These are phyloP conservation scores for Pulveroboletus sp. DNA, from an alignment of 768 basidiomycete species.

Conservation along the genomic window DNA sequence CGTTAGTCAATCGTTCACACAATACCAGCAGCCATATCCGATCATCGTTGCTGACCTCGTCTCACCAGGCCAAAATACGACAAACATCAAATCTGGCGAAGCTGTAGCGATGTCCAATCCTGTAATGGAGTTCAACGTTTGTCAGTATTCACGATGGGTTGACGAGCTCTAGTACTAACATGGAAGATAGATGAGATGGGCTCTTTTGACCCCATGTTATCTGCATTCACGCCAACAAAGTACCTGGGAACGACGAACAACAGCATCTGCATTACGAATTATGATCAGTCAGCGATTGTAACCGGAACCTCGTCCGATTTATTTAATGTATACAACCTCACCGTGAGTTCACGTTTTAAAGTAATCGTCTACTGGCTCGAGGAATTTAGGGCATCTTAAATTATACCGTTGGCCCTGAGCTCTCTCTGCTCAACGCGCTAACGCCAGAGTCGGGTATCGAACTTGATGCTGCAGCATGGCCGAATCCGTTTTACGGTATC, in stretches of 20 bases:
- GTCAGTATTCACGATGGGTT: constrained; percentile 12
- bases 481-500: constrained; percentile 37
- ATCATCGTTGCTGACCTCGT: constrained; percentile 30
- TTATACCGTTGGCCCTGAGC: constrained; percentile 7
- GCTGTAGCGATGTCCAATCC: constrained; percentile 29
- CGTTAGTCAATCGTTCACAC: constrained; percentile 29
- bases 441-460: constrained; percentile 24
- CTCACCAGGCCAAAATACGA: constrained; percentile 24
- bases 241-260: constrained; percentile 39
- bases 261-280: constrained; percentile 31
- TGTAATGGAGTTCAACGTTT: constrained; percentile 35
- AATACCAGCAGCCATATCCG: constrained; percentile 37
- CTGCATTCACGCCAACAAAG: constrained; percentile 43
- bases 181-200: constrained; percentile 34
- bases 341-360: constrained; percentile 12
- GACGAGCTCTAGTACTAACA: background rate
- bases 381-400: constrained; percentile 1
- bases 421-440: constrained; percentile 15
- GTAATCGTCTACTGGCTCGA: background rate
- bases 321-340: constrained; percentile 30
- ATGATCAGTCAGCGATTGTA: constrained; percentile 34
- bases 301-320: constrained; percentile 39
- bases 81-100: constrained; percentile 18
- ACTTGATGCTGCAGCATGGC: constrained; percentile 30
- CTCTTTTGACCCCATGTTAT: constrained; percentile 38